A percentile compares a stretch with the other conserved stretches of the same genome.
These are phyloP conservation scores for Cubamyces lactineus DNA, from an alignment of 768 basidiomycete genomes.

Conservation along the genomic window DNA sequence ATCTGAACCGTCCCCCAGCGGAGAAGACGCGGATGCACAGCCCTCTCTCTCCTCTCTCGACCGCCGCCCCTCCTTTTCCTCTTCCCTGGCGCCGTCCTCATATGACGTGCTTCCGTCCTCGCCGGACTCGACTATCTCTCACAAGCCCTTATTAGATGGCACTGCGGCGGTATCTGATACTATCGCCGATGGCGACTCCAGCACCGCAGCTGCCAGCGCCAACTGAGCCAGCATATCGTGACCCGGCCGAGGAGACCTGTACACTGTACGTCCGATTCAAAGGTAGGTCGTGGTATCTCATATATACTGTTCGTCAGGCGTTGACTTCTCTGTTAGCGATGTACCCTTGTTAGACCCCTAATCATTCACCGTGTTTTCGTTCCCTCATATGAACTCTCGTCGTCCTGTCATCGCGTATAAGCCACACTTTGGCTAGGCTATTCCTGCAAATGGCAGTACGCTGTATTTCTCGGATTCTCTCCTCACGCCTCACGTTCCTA, in stretches of 20 bases:
- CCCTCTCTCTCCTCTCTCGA: conserved; percentile 1
- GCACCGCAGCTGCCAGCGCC: not conserved
- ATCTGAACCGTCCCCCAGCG: not conserved
- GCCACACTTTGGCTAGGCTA: too few relatives aligned
- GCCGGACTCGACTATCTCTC: conserved; percentile 44
- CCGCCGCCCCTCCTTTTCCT: conserved; percentile 29
- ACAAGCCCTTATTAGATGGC: conserved; percentile 43
- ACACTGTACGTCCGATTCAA: conserved; percentile 18
- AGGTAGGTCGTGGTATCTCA: not conserved
- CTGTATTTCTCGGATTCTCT: conserved; percentile 1
- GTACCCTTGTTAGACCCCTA: conserved; percentile 18
- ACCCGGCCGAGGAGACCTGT: conserved; percentile 1
- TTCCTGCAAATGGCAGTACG: not conserved
- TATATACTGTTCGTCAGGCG: not conserved
- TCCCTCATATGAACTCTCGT: conserved; percentile 1
- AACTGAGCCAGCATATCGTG: not conserved
- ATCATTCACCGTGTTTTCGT: not conserved
- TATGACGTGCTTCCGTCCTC: conserved; percentile 52
- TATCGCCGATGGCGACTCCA: conserved; percentile 3
- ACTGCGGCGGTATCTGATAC: conserved; percentile 1
- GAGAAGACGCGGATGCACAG: not conserved
- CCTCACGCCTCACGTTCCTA: not conserved
- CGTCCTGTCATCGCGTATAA: not conserved
- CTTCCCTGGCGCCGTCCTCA: conserved; percentile 34
- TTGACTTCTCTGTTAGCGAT: not conserved